Evolutionary conservation across 2,329 filamentous ascomycete species (phyloP).

Genomic region (Aspergillus neoniger): DNA sequence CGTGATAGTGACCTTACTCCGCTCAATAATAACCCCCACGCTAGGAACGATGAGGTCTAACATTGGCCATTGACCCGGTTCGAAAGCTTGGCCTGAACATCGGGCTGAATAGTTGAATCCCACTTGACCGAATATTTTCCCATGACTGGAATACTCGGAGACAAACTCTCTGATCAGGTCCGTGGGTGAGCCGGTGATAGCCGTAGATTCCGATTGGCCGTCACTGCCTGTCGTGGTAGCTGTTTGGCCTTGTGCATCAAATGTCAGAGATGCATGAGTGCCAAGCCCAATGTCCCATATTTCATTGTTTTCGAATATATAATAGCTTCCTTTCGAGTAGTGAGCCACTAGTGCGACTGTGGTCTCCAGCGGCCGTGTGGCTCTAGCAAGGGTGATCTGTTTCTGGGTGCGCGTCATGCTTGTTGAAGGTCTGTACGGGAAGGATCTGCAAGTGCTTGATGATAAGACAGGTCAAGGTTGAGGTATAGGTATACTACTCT

Average conservation of each 20-base stretch:
- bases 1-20: not conserved
- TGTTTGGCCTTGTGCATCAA: constrained; percentile 13
- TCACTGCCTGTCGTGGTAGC: not conserved
- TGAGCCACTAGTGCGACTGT: too few species aligned
- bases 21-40: not conserved
- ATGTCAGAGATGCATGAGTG: constrained; percentile 6
- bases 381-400: too few species aligned
- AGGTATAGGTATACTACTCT: too few species aligned
- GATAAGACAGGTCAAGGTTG: too few species aligned
- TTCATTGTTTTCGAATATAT: constrained; percentile 14
- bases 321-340: not conserved
- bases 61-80: constrained; percentile 15
- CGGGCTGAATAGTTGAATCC: constrained; percentile 22
- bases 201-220: not conserved
- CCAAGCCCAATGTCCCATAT: constrained; percentile 19
- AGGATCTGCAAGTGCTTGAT: too few species aligned
- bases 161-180: constrained; percentile 13
- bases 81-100: constrained; percentile 6
- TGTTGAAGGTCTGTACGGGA: too few species aligned
- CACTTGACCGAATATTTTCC: constrained; percentile 16
- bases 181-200: not conserved
- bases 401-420: too few species aligned
- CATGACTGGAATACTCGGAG: not conserved
- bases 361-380: too few species aligned
- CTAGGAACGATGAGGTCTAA: constrained; percentile 13